Evolutionary conservation across 2,329 filamentous ascomycete species (phyloP), one percentile per base, ranked within the genome.

Genomic region (Trichoderma harzianum): DNA sequence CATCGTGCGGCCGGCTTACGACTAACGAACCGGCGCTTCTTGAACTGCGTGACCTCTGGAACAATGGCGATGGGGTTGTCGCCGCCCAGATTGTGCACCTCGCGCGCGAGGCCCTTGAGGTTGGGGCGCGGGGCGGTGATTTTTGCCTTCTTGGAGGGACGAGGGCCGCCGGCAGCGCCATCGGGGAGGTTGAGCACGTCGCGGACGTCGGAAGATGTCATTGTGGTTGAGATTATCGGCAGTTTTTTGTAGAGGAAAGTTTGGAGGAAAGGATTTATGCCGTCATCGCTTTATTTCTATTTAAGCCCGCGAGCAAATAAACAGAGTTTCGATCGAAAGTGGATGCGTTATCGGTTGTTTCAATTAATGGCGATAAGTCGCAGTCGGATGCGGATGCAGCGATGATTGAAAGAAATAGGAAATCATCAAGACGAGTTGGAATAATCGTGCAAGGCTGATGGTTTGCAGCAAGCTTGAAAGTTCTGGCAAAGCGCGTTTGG

Each of bases 111-210:
- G 28, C 89, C 89, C 75, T 91, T 91, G 68, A 91, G 79, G 74
- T 87, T 90, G 53, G 85, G 86, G 68, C 85, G 84, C 75, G 90
- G 88, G 61, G 87, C 88, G 18, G 87, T 84, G 7, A 88, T 84
- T 80, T 92, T 94, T 77, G 91, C 90, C 80, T 95, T 95, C 84
- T 96, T 97, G 57, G 88, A 83, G 53, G 90, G 89, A 74, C 91
- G 84, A 69, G 85, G 78, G 66, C 82, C 83, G 63, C 82, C 83
- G 64, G 83, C 76, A 65, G 83, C 77, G 73, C 84, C 82, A 36
- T 90, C 91, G 64, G 91, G 91, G 79, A 97, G 86, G 81, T 95
- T 93, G 78, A 97, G 90, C 79, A 97, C 93, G 81, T 97, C 94
- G 84, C 93, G 93, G 76, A 97, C 89, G 86, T 97, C 94, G 80